Base-by-base conservation (phyloP, 106 monocot species). In the Triglochin maritima region DNA sequence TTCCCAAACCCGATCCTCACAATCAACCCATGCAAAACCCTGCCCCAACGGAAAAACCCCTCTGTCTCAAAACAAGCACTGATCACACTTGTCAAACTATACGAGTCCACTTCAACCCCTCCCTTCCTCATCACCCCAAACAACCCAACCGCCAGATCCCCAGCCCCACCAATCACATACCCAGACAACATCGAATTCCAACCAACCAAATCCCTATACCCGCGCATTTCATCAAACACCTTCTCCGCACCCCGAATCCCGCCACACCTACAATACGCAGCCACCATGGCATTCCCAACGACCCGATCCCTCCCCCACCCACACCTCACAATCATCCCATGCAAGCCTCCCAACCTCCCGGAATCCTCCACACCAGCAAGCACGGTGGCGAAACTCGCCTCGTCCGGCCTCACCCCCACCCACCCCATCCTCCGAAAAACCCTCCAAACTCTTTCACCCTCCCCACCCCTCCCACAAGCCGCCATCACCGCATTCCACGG, bases 181-280 rank as follows among this genome's bases (percentile, higher is more conserved):
- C 85, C 85, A 11, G 85, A 85, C 45, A 93, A 72, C 80, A 88
- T 65, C 0, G 88, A 83, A 69, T 93, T 93, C 85, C 88, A 93
- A 4, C 81, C 72, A 44, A 88, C 85, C 66, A 80, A 70, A 45
- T 92, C 92, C 62, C 74, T 72, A 29, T 45, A 44, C 0, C 9
- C 66, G 14, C 54, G 67, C 74, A 83, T 85, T 5, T 69, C 69
- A 3, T 72, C 76, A 56, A 85, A 92, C 11, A 88, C 53, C 61
- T 76, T 92, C 64, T 14, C 67, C 0, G 85, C 79, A 4, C 88
- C 92, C 7, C 16, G 56, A 8, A 86, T 44, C 0, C 67, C 69
- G 4, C 81, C 81, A 53, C 85, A 81, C 49, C 77, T 81, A 0
- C 83, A 85, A 50, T 88, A 93, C 0, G 92, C 82, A 0, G 75